Evolutionary conservation across 108 stramenopile genomes (phyloP).

Genomic region (Mediolabrus comicus): DNA sequence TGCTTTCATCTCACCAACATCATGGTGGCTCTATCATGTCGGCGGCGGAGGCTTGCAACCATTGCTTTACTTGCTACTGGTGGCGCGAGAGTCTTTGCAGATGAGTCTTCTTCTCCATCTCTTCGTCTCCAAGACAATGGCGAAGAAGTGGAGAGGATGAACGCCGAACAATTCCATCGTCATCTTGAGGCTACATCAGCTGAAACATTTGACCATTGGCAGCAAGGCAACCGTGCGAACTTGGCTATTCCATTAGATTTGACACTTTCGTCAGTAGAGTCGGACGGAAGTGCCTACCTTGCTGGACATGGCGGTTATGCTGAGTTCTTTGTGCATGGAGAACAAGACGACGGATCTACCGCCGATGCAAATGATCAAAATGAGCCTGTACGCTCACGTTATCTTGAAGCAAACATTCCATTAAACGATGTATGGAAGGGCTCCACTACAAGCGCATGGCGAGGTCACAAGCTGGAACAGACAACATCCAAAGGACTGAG

Average conservation of each 20-base stretch:
- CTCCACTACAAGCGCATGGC: background rate
- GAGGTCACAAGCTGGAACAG: background rate
- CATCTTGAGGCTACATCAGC: background rate
- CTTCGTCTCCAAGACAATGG: too few relatives aligned
- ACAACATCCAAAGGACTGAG: background rate
- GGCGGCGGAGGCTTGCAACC: too few relatives aligned
- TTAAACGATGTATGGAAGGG: background rate
- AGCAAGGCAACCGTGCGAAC: background rate
- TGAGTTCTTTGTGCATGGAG: background rate
- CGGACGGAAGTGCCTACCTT: background rate
- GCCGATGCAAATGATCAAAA: background rate
- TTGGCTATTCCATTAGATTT: background rate
- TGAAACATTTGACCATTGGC: background rate
- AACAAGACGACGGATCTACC: background rate
- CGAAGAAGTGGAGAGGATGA: background rate
- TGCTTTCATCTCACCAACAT: too few relatives aligned
- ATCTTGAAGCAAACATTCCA: background rate
- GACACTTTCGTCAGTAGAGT: background rate
- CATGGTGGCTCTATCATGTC: too few relatives aligned
- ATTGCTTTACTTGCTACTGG: background rate
- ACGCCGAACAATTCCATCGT: background rate
- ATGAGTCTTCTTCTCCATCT: background rate
- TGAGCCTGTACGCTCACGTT: background rate
- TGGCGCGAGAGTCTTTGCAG: background rate
- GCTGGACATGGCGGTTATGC: background rate